Base-by-base conservation (phyloP, 495 filamentous ascomycete species). In the Acidiella bohemica region DNA sequence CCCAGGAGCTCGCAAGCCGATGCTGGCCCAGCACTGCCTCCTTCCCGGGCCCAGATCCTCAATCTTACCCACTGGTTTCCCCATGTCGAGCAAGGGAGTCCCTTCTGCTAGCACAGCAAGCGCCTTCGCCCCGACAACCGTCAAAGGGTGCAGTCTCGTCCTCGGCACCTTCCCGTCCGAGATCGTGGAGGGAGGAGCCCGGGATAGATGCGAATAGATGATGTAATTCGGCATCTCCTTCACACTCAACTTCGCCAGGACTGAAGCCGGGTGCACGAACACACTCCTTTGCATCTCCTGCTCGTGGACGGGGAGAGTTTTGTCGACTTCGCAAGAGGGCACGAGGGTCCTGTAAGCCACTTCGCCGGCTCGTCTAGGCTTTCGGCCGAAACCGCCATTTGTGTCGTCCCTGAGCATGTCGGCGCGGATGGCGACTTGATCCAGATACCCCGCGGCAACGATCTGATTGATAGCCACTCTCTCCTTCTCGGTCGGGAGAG, bases 361-460 rank as follows among this genome's bases (percentile, higher is more conserved):
- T 54, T 95, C 84, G 36, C 83, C 85, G 0, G 86, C 84, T 32
- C 80, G 72, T 32, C 72, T 78, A 0, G 85, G 82, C 25, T 81
- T 83, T 14, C 82, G 68, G 4, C 66, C 56, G 42, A 73, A 66
- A 39, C 80, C 77, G 2, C 81, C 81, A 1, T 84, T 81, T 13
- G 67, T 67, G 3, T 84, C 24, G 18, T 41, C 31, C 5, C 23
- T 81, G 0, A 81, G 67, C 8, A 88, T 66, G 56, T 96, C 87
- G 2, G 85, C 84, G 44, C 90, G 84, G 53, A 96, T 88, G 36
- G 92, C 92, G 35, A 99, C 70, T 42, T 95, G 80, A 63, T 96
- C 92, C 48, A 99, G 78, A 65, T 94, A 99, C 2, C 86, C 92
- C 0, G 86, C 81, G 0, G 87, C 82, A 34, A 84, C 72, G 54